A percentile compares a stretch with the other conserved stretches of the same genome.
Evolutionary conservation across 106 monocot species (phyloP).

Genomic region (Phalaenopsis aphrodite): DNA sequence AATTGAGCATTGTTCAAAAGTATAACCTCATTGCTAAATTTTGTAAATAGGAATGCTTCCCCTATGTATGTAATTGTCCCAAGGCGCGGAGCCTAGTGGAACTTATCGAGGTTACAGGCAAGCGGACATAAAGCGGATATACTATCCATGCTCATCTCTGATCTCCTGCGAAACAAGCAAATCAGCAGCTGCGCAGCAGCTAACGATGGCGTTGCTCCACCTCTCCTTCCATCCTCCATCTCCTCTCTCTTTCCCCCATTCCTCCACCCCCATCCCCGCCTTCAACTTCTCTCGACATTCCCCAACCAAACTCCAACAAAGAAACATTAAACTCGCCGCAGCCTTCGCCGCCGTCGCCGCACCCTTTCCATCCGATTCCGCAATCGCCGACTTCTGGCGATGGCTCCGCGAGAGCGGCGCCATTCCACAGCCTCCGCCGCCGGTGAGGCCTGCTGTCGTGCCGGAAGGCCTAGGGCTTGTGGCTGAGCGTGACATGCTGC

Average conservation of each 20-base stretch:
- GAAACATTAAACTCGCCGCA: background rate
- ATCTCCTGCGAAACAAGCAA: background rate
- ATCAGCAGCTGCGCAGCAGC: background rate
- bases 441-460: slow-evolving; percentile 33
- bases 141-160: no score
- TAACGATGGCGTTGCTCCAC: background rate
- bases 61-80: no score
- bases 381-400: slow-evolving; percentile 39
- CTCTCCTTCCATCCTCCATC: background rate
- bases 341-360: background rate
- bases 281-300: background rate
- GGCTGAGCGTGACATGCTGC: slow-evolving; percentile 45
- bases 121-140: no score
- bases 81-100: no score
- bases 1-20: no score
- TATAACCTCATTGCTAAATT: no score
- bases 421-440: background rate
- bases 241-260: background rate
- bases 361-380: slow-evolving; percentile 6
- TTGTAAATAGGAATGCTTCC: no score
- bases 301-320: background rate
- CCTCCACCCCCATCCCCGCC: background rate
- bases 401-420: slow-evolving; percentile 39
- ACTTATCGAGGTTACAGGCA: no score
- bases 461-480: slow-evolving; percentile 71